phyloP scores from a whole-genome alignment of 768 basidiomycete species.

The Dioszegia crocea region DNA sequence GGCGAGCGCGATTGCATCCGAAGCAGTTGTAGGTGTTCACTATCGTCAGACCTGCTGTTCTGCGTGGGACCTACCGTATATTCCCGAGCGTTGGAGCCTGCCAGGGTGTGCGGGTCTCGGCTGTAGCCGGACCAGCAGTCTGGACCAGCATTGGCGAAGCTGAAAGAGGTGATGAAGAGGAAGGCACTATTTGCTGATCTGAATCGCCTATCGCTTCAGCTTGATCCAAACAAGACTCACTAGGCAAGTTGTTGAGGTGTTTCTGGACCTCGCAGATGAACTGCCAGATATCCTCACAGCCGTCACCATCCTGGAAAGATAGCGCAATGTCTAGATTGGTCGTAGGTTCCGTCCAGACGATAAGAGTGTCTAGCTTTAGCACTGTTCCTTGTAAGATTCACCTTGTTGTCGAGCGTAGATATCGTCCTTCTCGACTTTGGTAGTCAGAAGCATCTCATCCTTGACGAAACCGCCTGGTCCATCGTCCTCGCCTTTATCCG shows the following conservation, averaged over 20 bases:
- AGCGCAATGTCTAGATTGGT: constrained; percentile 85
- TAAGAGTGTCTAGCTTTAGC: constrained; percentile 72
- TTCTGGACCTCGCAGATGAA: constrained; percentile 89
- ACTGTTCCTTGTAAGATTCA: constrained; percentile 48
- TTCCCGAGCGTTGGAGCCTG: constrained; percentile 34
- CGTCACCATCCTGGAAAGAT: constrained; percentile 93
- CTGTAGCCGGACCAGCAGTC: background rate
- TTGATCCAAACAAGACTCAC: constrained; percentile 16
- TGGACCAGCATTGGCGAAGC: constrained; percentile 25
- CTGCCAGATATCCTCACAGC: constrained; percentile 94
- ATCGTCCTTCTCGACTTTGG: constrained; percentile 42
- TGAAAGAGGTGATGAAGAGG: constrained; percentile 30
- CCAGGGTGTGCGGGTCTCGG: constrained; percentile 20
- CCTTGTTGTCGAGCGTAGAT: constrained; percentile 49
- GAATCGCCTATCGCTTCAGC: constrained; percentile 23
- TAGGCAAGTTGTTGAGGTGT: constrained; percentile 52
- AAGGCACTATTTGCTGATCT: constrained; percentile 23
- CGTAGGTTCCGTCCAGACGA: constrained; percentile 97
- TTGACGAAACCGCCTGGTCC: constrained; percentile 42
- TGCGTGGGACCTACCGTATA: constrained; percentile 27
- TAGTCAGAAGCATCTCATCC: constrained; percentile 61
- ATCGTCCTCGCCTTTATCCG: constrained; percentile 26
- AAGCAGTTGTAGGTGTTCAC: constrained; percentile 38
- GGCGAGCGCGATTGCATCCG: constrained; percentile 63
- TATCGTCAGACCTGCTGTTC: constrained; percentile 14